Base-by-base conservation (phyloP, 768 basidiomycete species). In the Mycena leptocephala region DNA sequence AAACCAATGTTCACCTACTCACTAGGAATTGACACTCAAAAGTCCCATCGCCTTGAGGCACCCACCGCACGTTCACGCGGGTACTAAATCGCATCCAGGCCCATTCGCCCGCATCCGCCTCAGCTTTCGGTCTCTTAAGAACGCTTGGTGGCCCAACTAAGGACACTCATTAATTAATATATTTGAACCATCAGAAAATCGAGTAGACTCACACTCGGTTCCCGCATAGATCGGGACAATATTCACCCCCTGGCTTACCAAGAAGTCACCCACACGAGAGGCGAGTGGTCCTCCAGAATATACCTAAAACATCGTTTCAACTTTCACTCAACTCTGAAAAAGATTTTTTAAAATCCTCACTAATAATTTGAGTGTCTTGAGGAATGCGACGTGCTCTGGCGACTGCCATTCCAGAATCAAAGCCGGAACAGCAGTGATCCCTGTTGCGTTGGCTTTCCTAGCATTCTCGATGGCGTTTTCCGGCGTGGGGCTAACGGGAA, bases 11-110 rank as follows among this genome's bases (percentile, higher is more conserved):
- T 5, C n/a, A 32, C 35, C n/a, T 8, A 64, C 72, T 55, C 22
- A 89, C 89, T 79, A 88, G 69, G 22, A 86, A 81, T 56, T 87
- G 87, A 26, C 80, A 83, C 67, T 89, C 88, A 56, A 81, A 87
- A 1, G 83, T 83, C 7, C 82, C 85, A 26, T 88, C 85, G 0
- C 79, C 86, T 59, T 86, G 87, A 9, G 83, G 74, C 2, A 82
- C 77, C 88, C 88, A 88, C 13, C 84, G 70, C 11, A 86, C 73
- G 7, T 78, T 80, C 2, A 79, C 72, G 2, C 82, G 76, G 5
- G 82, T 81, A 20, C 76, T 78, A 59, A 85, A 79, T 35, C 70
- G 72, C 20, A 85, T 80, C 83, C 85, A 89, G 16, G 82, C 81
- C 78, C 82, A 83, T 22, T 76, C 77, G 14, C 82, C 80, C 2